phyloP scores from a whole-genome alignment of 2,329 filamentous ascomycete species.

The Colletotrichum sansevieriae region DNA sequence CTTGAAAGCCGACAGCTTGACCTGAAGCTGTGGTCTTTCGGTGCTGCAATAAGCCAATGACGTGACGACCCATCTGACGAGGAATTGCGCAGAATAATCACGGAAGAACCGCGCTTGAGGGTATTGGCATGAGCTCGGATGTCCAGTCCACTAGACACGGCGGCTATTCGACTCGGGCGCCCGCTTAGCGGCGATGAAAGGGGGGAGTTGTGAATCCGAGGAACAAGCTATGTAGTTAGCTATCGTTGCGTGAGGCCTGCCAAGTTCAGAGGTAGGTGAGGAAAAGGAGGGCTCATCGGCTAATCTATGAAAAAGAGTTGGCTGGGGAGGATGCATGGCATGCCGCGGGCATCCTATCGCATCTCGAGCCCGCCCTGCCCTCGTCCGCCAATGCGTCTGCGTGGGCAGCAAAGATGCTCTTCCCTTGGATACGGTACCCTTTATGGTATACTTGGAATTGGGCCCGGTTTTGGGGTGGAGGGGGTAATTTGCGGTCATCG shows the following conservation, averaged over 20 bases:
- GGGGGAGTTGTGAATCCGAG: background rate
- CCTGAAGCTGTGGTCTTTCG: background rate
- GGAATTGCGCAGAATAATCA: too few species aligned
- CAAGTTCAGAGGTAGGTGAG: background rate
- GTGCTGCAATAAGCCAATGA: too few species aligned
- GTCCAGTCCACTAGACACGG: background rate
- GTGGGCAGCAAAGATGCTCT: slow-evolving; percentile 8
- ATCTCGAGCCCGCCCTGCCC: slow-evolving; percentile 2
- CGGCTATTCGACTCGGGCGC: slow-evolving; percentile 2
- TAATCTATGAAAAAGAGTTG: too few species aligned
- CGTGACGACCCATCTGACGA: too few species aligned
- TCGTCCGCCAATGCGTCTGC: background rate
- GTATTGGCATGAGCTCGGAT: too few species aligned
- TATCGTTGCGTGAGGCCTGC: background rate
- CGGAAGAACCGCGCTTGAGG: too few species aligned
- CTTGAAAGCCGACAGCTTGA: background rate
- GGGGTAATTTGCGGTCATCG: slow-evolving; percentile 14
- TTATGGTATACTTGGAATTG: background rate
- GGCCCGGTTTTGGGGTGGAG: background rate
- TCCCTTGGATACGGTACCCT: slow-evolving; percentile 17
- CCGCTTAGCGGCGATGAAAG: background rate
- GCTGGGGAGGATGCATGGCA: background rate
- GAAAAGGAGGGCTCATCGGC: background rate
- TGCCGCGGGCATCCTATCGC: slow-evolving; percentile 7
- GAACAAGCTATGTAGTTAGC: background rate